Conservation (phyloP, 345 rosid genomes). For the Citrus sinensis region DVS_A1.0 CM039164.1:5627001-5627500, state of each 20-base stretch:
- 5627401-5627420: not conserved
- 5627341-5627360: not conserved
- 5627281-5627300: not conserved
- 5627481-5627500: constrained; percentile 39
- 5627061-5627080: constrained; percentile 96
- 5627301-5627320: not conserved
- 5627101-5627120: constrained; percentile 1
- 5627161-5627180: not conserved
- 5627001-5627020: constrained; percentile 77
- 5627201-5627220: constrained; percentile 10
- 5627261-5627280: constrained; percentile 7
- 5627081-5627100: constrained; percentile 59
- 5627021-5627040: constrained; percentile 54
- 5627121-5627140: not conserved
- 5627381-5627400: not conserved
- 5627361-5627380: not conserved
- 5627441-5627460: constrained; percentile 11
- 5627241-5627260: not conserved
- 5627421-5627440: not conserved
- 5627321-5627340: not conserved
- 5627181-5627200: not conserved
- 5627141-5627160: not conserved
- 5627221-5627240: not conserved
- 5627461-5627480: constrained; percentile 14
- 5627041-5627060: constrained; percentile 73